Evolutionary conservation across 768 basidiomycete species (phyloP).

Genomic region (Kwoniella sp.): DNA sequence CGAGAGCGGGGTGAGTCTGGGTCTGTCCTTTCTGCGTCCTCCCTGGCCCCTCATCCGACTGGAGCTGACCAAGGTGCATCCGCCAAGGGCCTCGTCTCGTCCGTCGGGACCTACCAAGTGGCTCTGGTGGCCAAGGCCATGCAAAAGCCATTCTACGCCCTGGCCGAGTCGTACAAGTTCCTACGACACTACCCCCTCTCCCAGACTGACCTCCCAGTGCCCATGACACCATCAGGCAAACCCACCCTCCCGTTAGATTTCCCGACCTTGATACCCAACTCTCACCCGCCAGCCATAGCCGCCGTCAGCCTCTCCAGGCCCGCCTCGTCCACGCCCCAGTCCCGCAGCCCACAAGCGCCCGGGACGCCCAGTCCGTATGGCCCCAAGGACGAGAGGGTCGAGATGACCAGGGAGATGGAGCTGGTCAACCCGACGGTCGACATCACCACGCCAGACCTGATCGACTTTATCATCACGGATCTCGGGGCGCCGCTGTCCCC

Average conservation of each 20-base stretch:
- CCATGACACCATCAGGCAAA: slow-evolving; percentile 57
- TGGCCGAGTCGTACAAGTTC: slow-evolving; percentile 97
- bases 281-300: slow-evolving; percentile 21
- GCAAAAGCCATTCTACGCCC: slow-evolving; percentile 92
- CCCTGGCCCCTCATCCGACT: not conserved
- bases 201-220: slow-evolving; percentile 48
- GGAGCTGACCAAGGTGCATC: not conserved
- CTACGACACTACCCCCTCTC: slow-evolving; percentile 79
- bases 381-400: slow-evolving; percentile 22
- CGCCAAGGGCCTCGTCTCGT: slow-evolving; percentile 33
- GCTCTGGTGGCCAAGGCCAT: slow-evolving; percentile 91
- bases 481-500: slow-evolving; percentile 66
- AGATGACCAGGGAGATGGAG: slow-evolving; percentile 78
- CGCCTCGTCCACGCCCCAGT: not conserved
- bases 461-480: slow-evolving; percentile 89
- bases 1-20: slow-evolving; percentile 64
- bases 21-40: slow-evolving; percentile 53
- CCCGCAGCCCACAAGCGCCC: slow-evolving; percentile 1
- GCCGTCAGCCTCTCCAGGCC: slow-evolving; percentile 1
- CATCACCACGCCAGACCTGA: slow-evolving; percentile 90
- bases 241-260: not conserved
- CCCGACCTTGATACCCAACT: slow-evolving; percentile 14
- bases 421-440: slow-evolving; percentile 82
- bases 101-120: slow-evolving; percentile 89
- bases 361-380: not conserved